Percentiles rank a stretch among this genome's conserved stretches.
Conservation (phyloP, 2,329 filamentous ascomycete genomes). For the Xylariales sp. region DNA sequence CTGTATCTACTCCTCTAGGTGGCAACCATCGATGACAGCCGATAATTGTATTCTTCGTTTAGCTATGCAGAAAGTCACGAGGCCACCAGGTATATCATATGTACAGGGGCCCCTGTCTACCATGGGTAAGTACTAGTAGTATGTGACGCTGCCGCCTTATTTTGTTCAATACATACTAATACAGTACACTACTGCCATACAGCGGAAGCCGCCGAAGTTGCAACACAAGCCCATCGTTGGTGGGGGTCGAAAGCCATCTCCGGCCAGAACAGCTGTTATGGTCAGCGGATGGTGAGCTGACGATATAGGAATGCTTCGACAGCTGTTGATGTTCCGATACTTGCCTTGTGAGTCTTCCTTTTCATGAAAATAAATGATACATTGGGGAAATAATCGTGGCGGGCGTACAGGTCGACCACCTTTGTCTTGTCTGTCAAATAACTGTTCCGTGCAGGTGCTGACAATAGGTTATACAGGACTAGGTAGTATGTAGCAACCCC, state of each 20-base stretch:
- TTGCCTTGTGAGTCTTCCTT: neutral
- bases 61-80: conserved; percentile 44
- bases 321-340: neutral
- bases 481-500: conserved; percentile 8
- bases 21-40: neutral
- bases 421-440: conserved; percentile 4
- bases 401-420: conserved; percentile 8
- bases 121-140: neutral
- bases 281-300: conserved; percentile 36
- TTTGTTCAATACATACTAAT: conserved; percentile 35
- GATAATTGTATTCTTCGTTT: conserved; percentile 3
- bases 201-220: conserved; percentile 43
- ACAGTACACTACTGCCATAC: conserved; percentile 31
- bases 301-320: conserved; percentile 11
- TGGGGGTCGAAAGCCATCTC: conserved; percentile 24
- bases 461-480: conserved; percentile 10
- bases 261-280: conserved; percentile 26
- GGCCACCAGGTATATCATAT: conserved; percentile 37
- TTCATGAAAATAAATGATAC: neutral
- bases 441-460: neutral
- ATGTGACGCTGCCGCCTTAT: conserved; percentile 40
- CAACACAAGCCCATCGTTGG: conserved; percentile 16
- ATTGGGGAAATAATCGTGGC: neutral
- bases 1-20: conserved; percentile 2
- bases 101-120: conserved; percentile 33